Percentiles rank a stretch among this genome's conserved stretches.
Evolutionary conservation across 805 yeast species (phyloP).

Genomic region (Wickerhamiella cacticola): DNA sequence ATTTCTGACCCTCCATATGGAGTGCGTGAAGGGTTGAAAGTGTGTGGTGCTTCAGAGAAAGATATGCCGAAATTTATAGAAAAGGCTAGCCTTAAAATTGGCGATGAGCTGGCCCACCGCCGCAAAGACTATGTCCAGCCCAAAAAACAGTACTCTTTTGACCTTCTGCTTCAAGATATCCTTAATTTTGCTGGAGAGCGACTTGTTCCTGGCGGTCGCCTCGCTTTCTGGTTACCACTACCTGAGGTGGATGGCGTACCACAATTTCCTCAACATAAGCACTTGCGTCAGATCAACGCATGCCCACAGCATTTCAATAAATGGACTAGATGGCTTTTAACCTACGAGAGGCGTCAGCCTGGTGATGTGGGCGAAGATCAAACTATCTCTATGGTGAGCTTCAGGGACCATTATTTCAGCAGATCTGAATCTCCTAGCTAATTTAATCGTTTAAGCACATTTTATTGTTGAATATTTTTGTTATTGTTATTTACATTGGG

Average conservation of each 20-base stretch:
- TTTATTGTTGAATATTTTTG: too few relatives aligned
- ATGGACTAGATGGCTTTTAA: slow-evolving; percentile 83
- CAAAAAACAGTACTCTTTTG: slow-evolving; percentile 77
- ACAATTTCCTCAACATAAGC: slow-evolving; percentile 62
- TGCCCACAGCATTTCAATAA: slow-evolving; percentile 81
- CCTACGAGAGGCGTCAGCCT: slow-evolving; percentile 50
- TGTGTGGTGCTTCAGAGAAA: slow-evolving; percentile 66
- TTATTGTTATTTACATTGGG: too few relatives aligned
- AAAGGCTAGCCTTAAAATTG: slow-evolving; percentile 55
- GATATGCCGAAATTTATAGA: slow-evolving; percentile 42
- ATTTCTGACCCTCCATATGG: slow-evolving; percentile 98
- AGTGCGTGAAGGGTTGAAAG: slow-evolving; percentile 87
- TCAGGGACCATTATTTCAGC: slow-evolving; percentile 61
- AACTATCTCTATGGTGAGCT: slow-evolving; percentile 37
- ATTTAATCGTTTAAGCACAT: too few relatives aligned
- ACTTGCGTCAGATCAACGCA: slow-evolving; percentile 55
- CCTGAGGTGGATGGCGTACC: slow-evolving; percentile 51
- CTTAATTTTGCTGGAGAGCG: slow-evolving; percentile 59
- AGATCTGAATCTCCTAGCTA: too few relatives aligned
- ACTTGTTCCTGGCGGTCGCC: slow-evolving; percentile 61
- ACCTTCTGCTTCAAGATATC: slow-evolving; percentile 64
- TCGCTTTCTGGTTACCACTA: slow-evolving; percentile 97
- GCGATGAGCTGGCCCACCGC: slow-evolving; percentile 66
- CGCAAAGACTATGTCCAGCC: slow-evolving; percentile 82
- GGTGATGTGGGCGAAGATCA: slow-evolving; percentile 32